Evolutionary conservation across 2,329 filamentous ascomycete species (phyloP), one percentile per base, ranked within the genome.

Genomic region (Trichoderma arundinaceum): DNA sequence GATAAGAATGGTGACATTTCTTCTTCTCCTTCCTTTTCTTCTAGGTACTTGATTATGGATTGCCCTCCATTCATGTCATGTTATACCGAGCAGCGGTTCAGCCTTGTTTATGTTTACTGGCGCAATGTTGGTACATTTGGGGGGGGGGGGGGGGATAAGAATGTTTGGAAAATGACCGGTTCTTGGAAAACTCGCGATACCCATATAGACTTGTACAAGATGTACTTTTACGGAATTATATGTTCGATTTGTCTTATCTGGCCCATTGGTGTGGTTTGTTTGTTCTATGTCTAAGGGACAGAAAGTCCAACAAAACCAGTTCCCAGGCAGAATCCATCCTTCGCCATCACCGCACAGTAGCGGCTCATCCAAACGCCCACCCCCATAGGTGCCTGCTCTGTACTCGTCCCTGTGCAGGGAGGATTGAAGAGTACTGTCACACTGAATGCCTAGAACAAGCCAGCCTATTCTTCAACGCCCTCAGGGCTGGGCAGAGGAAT

Each of bases 401-500:
- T 19, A 38, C 33, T 35, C 5, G n/a, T n/a, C n/a, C n/a, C n/a
- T n/a, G n/a, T n/a, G n/a, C n/a, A n/a, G n/a, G n/a, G n/a, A n/a
- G n/a, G n/a, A n/a, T n/a, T n/a, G n/a, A n/a, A n/a, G n/a, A n/a
- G n/a, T n/a, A n/a, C n/a, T n/a, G n/a, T n/a, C n/a, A n/a, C n/a
- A n/a, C n/a, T n/a, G n/a, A n/a, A n/a, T n/a, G n/a, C n/a, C n/a
- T n/a, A n/a, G n/a, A n/a, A n/a, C n/a, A n/a, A n/a, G 28, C n/a
- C 32, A 12, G 8, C 46, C 67, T 73, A 75, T 65, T 73, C 71
- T 39, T 75, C 66, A n/a, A 66, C 68, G 9, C 76, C 87, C 35
- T 87, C 85, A 7, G 85, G 80, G 7, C 80, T 80, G 8, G 90
- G 89, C 67, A 94, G 80, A 33, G 89, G 84, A 66, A 94, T 89